Evolutionary conservation across 2,329 filamentous ascomycete species (phyloP), one percentile per base, ranked within the genome.

Genomic region (Alternaria atra): DNA sequence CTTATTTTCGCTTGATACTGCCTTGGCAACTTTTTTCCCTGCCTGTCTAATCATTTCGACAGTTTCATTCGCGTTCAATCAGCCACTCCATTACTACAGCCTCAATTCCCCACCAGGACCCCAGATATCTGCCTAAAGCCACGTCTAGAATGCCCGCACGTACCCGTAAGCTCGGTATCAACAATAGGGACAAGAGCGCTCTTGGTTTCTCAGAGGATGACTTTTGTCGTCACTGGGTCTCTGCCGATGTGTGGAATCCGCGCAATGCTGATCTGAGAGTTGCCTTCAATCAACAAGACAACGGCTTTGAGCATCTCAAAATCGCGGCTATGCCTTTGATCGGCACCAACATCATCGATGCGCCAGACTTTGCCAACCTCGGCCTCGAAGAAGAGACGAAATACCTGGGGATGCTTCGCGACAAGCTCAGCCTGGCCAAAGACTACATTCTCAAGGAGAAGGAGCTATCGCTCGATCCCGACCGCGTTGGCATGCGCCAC

Each of bases 261-360:
- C 53, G 53, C 25, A 55, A 55, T 32, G n/a, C 43, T 20, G 9
- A 55, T 25, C 32, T 43, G n/a, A 29, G n/a, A 37, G 42, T 55
- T 25, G n/a, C 20, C 15, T 27, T 27, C 53, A 55, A 55, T n/a
- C 42, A 25, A 25, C n/a, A 29, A n/a, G n/a, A 55, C n/a, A 39
- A 48, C 43, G 43, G 53, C 17, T 55, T 55, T 32, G 25, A 48
- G 7, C 53, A 55, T 1, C 34, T 42, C 13, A 48, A 37, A 6
- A 23, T 48, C 4, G 9, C 53, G 1, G 15, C 12, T 15, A 15
- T 15, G 23, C 13, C 13, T 5, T 34, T 35, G 2, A 6, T 35
- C 20, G 5, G 15, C 17, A 23, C 17, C 12, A 25, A 23, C 8
- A 23, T 9, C 17, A 48, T 23, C 13, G 30, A n/a, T 2, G 30